Evolutionary conservation across 306 rosid genomes (phyloP).

Genomic region (Crataegus laevigata): DNA sequence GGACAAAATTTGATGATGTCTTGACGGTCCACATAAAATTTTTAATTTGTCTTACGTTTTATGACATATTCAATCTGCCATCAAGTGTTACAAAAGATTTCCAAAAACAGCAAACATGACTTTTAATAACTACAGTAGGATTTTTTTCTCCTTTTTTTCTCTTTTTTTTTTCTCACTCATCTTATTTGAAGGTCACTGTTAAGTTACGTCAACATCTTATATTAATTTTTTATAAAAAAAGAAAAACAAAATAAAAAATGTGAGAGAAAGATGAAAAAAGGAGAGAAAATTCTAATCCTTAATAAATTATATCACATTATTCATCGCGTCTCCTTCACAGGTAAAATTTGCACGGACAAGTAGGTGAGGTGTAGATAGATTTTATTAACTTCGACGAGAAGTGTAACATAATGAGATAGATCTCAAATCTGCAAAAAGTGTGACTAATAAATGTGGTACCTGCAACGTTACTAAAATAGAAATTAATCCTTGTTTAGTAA

Average conservation of each 20-base stretch:
- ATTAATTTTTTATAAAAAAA: no score
- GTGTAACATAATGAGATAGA: not conserved
- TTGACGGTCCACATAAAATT: slow-evolving; percentile 3
- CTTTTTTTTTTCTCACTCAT: no score
- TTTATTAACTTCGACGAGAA: not conserved
- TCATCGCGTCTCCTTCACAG: not conserved
- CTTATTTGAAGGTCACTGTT: no score
- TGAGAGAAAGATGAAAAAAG: no score
- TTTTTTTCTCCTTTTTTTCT: no score
- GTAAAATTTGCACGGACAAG: not conserved
- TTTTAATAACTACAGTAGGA: no score
- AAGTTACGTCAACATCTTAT: no score
- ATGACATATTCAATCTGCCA: slow-evolving; percentile 23
- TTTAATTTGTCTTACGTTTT: slow-evolving; percentile 23
- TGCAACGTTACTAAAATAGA: not conserved
- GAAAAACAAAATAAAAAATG: no score
- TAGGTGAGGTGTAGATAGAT: not conserved
- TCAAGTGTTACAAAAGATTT: slow-evolving; percentile 1
- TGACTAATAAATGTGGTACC: not conserved
- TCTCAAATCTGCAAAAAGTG: not conserved
- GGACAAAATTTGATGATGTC: not conserved
- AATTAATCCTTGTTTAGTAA: not conserved
- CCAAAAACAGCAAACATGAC: slow-evolving; percentile 9
- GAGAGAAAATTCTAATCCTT: no score
- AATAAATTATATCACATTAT: not conserved